Base-by-base conservation (phyloP, 2,329 filamentous ascomycete genomes). In the Calonectria honghensis region DNA sequence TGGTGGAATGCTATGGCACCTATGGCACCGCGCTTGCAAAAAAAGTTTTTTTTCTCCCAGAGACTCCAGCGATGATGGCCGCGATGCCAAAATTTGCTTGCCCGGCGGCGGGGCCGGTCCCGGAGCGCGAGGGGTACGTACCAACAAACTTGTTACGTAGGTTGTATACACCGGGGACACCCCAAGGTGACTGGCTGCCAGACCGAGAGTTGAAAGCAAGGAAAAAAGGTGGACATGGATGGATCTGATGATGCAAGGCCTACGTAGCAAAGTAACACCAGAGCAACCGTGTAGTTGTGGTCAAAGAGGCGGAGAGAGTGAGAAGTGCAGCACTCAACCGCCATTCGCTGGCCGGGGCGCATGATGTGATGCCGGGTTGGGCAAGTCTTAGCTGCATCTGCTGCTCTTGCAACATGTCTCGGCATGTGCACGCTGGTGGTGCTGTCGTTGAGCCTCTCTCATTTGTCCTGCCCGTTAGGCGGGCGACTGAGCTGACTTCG, bases 71-170 rank as follows among this genome's bases (percentile, higher is more conserved):
- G 27, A 9, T 52, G 35, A 10, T 24, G 52, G 20, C 9, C 4
- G 31, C 11, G 31, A 57, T 57, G 41, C 3, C 35, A 32, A n/a
- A 6, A 35, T 32, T 24, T 57, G 52, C 35, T 57, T 57, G 35
- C 52, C 24, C 52, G 39, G 39, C 39, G 52, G 71, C 66, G 71
- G 71, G 66, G 50, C 71, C 71, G 71, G 71, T 59, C 66, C 66
- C 66, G 66, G 71, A 59, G 41, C 16, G 29, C 32, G 52, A 37
- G 31, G 29, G 32, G 57, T 57, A 70, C 48, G 57, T 70, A 70
- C 41, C 27, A 31, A 52, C 50, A 52, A 18, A 52, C 29, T 54
- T 31, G 50, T 64, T 20, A 35, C 27, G 39, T 51, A 52, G 29
- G 57, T 9, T 24, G 20, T 9, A 39, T 16, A 39, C 24, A 64